Conservation (phyloP, 768 basidiomycete species). For the Boletellus sp. region DNA sequence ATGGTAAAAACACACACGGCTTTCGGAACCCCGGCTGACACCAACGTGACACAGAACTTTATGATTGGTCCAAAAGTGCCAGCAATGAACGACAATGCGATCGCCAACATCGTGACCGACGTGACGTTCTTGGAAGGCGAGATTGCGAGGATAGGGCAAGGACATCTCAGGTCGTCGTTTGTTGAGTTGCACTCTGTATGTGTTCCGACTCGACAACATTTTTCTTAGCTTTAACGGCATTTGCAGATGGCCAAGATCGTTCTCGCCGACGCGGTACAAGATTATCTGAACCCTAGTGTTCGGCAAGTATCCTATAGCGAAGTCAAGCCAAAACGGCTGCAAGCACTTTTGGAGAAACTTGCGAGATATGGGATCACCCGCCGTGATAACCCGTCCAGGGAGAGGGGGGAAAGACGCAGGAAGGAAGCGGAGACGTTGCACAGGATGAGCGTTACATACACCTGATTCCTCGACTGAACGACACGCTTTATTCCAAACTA, state of each 20-base stretch:
- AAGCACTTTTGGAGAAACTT: slow-evolving; percentile 75
- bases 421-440: slow-evolving; percentile 79
- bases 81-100: slow-evolving; percentile 84
- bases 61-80: slow-evolving; percentile 70
- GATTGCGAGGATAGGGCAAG: slow-evolving; percentile 68
- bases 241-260: slow-evolving; percentile 68
- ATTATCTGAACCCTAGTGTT: slow-evolving; percentile 69
- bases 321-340: slow-evolving; percentile 70
- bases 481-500: slow-evolving; percentile 10
- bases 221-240: slow-evolving; percentile 7
- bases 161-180: slow-evolving; percentile 70
- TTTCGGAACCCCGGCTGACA: slow-evolving; percentile 1
- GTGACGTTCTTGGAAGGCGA: slow-evolving; percentile 88
- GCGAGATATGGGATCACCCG: slow-evolving; percentile 62
- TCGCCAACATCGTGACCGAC: slow-evolving; percentile 82
- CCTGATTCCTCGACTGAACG: slow-evolving; percentile 4
- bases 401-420: slow-evolving; percentile 66
- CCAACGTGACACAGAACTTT: slow-evolving; percentile 52
- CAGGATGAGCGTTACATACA: slow-evolving; percentile 38
- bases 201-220: slow-evolving; percentile 2
- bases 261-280: slow-evolving; percentile 67
- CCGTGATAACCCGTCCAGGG: slow-evolving; percentile 55
- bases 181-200: slow-evolving; percentile 74
- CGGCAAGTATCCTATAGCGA: slow-evolving; percentile 63
- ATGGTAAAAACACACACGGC: slow-evolving; percentile 57